Conservation (phyloP, 345 rosid genomes). For the Carallia pectinifolia region DNA sequence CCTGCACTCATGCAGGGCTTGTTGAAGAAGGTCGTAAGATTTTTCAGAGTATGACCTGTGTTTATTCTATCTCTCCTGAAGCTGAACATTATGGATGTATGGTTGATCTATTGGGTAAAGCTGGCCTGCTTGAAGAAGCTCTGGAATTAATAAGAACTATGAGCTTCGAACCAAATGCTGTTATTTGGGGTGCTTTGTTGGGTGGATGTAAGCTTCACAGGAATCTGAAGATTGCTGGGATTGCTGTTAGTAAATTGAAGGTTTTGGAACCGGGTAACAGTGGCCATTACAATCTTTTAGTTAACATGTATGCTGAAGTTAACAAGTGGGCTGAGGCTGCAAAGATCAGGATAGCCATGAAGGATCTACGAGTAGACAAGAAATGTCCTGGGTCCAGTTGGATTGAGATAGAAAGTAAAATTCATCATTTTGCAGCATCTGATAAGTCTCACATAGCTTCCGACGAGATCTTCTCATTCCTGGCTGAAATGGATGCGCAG, state of each 20-base stretch:
- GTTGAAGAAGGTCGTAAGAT: conserved; percentile 61
- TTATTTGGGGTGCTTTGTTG: conserved; percentile 75
- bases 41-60: conserved; percentile 51
- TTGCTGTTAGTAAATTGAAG: conserved; percentile 50
- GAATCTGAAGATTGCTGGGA: conserved; percentile 57
- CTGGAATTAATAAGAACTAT: conserved; percentile 47
- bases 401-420: conserved; percentile 50
- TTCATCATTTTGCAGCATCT: conserved; percentile 62
- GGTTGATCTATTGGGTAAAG: conserved; percentile 70
- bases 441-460: conserved; percentile 55
- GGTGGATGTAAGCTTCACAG: conserved; percentile 64
- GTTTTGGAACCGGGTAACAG: conserved; percentile 63
- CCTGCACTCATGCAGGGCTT: conserved; percentile 80
- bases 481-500: conserved; percentile 52
- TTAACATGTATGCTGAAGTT: conserved; percentile 65
- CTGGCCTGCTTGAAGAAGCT: conserved; percentile 71
- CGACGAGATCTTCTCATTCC: conserved; percentile 42
- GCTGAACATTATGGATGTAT: conserved; percentile 73
- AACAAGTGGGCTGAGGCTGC: conserved; percentile 66
- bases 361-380: conserved; percentile 52
- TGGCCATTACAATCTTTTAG: conserved; percentile 52
- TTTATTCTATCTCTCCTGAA: conserved; percentile 43
- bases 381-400: conserved; percentile 65
- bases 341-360: conserved; percentile 54
- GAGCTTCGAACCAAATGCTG: conserved; percentile 55